A percentile compares a stretch with the other conserved stretches of the same genome.
phyloP scores from a whole-genome alignment of 805 yeast species.

The Pichia deserticola region DNA sequence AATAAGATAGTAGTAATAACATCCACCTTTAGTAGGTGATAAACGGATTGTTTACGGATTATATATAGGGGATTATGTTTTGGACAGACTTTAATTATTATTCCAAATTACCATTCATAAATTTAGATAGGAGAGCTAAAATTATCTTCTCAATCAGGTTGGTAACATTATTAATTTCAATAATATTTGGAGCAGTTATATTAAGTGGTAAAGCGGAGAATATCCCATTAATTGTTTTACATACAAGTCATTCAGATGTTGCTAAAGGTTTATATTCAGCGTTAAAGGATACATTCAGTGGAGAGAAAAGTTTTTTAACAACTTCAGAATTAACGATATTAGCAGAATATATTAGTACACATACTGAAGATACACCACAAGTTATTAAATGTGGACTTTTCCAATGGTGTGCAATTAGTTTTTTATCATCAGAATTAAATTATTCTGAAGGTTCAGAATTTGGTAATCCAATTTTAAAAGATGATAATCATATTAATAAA shows the following conservation, averaged over 20 bases:
- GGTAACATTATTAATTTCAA: background rate
- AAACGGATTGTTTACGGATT: too few species aligned
- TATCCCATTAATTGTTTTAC: slow-evolving; percentile 25
- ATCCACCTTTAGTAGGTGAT: too few species aligned
- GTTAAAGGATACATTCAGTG: slow-evolving; percentile 24
- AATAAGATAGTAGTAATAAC: too few species aligned
- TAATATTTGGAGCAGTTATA: slow-evolving; percentile 1
- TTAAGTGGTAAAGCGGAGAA: background rate
- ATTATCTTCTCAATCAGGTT: slow-evolving; percentile 17
- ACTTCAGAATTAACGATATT: slow-evolving; percentile 42
- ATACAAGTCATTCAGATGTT: slow-evolving; percentile 46
- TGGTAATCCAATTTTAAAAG: background rate
- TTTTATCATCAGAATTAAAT: slow-evolving; percentile 15
- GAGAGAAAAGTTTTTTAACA: slow-evolving; percentile 30
- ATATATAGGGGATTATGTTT: background rate
- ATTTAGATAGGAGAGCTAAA: slow-evolving; percentile 22
- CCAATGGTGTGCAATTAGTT: slow-evolving; percentile 40
- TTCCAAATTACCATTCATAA: slow-evolving; percentile 18
- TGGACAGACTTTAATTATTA: slow-evolving; percentile 3
- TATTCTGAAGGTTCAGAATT: background rate
- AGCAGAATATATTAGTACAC: slow-evolving; percentile 37
- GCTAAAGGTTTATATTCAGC: slow-evolving; percentile 45
- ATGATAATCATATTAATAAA: background rate
- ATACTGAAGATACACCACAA: slow-evolving; percentile 44
- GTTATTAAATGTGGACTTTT: slow-evolving; percentile 34